Percentiles rank a stretch among this genome's conserved stretches.
phyloP scores from a whole-genome alignment of 106 monocot genomes.

The Allium cepa region DNA sequence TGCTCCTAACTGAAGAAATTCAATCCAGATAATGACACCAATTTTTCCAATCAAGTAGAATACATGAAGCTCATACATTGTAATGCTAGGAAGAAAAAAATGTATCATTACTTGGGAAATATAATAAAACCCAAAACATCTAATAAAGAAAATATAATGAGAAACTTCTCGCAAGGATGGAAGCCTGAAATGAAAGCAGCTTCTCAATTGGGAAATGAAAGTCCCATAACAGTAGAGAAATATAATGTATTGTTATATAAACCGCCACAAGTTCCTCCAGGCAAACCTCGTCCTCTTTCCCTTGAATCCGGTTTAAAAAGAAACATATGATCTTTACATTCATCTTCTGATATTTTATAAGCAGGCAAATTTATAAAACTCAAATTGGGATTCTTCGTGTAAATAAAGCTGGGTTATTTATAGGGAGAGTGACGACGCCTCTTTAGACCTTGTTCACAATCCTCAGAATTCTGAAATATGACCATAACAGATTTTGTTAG shows the following conservation, averaged over 20 bases:
- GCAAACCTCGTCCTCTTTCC: too few species aligned
- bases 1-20: too few species aligned
- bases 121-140: too few species aligned
- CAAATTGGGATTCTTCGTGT: neutral
- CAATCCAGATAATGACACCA: too few species aligned
- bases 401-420: too few species aligned
- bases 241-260: neutral
- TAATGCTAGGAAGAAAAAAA: too few species aligned
- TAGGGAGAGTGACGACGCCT: neutral
- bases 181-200: conserved; percentile 15
- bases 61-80: too few species aligned
- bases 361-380: neutral
- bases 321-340: conserved; percentile 3
- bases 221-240: conserved; percentile 2
- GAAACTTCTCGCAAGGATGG: conserved; percentile 11
- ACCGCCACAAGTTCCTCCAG: neutral
- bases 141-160: neutral
- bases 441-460: conserved; percentile 8
- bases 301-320: neutral
- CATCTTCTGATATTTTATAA: neutral
- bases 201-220: conserved; percentile 13
- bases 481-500: too few species aligned
- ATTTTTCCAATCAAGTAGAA: too few species aligned
- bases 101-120: neutral
- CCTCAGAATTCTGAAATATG: neutral